These are phyloP conservation scores for Terana coerulea DNA, from an alignment of 768 basidiomycete species.

Conservation along the genomic window DNA sequence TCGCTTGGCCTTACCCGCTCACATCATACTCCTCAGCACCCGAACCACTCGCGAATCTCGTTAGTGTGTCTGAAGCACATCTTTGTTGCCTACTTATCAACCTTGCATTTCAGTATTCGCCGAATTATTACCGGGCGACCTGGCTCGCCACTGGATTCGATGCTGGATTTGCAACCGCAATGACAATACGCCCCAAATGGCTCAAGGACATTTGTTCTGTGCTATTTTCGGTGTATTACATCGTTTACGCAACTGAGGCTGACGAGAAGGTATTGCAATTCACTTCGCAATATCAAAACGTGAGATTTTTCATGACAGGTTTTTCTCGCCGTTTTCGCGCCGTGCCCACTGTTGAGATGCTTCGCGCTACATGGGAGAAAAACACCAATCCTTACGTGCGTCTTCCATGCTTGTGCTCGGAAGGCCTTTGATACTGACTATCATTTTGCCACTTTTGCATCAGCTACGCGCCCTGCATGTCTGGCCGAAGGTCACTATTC, in stretches of 20 bases:
- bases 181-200: constrained; percentile 91
- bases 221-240: constrained; percentile 86
- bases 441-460: not conserved
- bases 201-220: constrained; percentile 83
- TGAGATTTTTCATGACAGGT: no score
- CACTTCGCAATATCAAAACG: no score
- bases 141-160: constrained; percentile 95
- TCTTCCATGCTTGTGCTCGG: constrained; percentile 14
- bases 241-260: constrained; percentile 82
- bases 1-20: constrained; percentile 4
- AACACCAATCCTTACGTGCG: constrained; percentile 87
- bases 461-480: no score
- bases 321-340: constrained; percentile 90
- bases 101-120: constrained; percentile 64
- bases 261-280: constrained; percentile 99
- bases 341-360: constrained; percentile 93
- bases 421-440: not conserved
- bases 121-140: constrained; percentile 92
- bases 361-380: constrained; percentile 96
- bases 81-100: not conserved
- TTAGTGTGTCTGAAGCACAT: constrained; percentile 33
- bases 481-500: constrained; percentile 59
- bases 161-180: constrained; percentile 94
- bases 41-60: constrained; percentile 86
- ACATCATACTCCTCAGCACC: constrained; percentile 53